Evolutionary conservation across 139 green algal genomes (phyloP), one percentile per base, ranked within the genome.

Genomic region (Chlorella vulgaris): DNA sequence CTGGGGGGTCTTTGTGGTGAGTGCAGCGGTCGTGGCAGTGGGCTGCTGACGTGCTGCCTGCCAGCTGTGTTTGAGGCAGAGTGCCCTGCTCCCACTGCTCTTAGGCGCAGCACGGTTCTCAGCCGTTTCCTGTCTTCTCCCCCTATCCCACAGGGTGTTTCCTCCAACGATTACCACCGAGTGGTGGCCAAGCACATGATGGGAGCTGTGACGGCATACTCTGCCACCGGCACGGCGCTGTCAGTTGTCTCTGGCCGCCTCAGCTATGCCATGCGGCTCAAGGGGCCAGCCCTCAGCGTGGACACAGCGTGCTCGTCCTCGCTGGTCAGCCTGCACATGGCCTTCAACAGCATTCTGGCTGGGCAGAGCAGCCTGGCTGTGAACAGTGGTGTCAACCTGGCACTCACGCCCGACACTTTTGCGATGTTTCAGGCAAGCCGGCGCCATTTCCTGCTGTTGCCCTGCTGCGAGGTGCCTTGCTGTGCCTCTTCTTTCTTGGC

Each of bases 251-350:
- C 91, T 1, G 94, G 94, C 26, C 89, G 94, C 7, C 70, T 97
- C 2, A 86, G 90, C 0, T 98, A 93, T 83, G 86, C 85, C 22
- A 93, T 97, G 80, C 88, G 87, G 1, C 87, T 97, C 43, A 83
- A 85, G 38, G 93, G 91, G 28, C 90, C 91, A 51, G 91, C 93
- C 35, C 78, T 94, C 7, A 89, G 88, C 29, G 87, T 97, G 21
- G 94, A 97, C 89, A 97, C 94, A 2, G 93, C 93, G 31, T 96
- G 93, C 86, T 94, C 90, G 2, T 95, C 90, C 24, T 94, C 91
- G 10, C 85, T 96, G 70, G 90, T 94, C 29, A 85, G 88, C 10
- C 79, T 91, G 5, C 93, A 97, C 83, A 84, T 95, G 81, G 92
- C 87, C 76, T 88, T 75, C 71, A 85, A 69, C 69, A 75, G 40